Percentiles rank a stretch among this genome's conserved stretches.
These are phyloP conservation scores for Macroventuria anomochaeta DNA, from an alignment of 2,329 filamentous ascomycete genomes.

Conservation along the genomic window DNA sequence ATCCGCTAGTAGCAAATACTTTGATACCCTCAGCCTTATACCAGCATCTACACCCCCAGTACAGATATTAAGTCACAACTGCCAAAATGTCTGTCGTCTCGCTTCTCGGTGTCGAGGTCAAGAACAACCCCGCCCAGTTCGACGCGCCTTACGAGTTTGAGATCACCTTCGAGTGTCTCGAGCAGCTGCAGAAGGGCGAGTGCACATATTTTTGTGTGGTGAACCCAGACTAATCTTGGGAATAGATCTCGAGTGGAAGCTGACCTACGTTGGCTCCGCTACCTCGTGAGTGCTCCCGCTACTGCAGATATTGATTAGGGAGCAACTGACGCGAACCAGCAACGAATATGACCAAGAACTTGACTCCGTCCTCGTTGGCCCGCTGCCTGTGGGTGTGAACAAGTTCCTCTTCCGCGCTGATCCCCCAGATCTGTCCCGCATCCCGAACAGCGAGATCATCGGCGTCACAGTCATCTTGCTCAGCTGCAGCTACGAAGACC, in stretches of 20 bases:
- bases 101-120: slow-evolving; percentile 90
- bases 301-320: slow-evolving; percentile 1
- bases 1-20: neutral
- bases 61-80: slow-evolving; percentile 14
- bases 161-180: slow-evolving; percentile 98
- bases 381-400: slow-evolving; percentile 97
- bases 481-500: slow-evolving; percentile 93
- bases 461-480: slow-evolving; percentile 97
- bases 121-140: slow-evolving; percentile 97
- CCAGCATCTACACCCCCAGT: neutral
- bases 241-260: slow-evolving; percentile 96
- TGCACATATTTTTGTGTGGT: neutral
- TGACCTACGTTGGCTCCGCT: slow-evolving; percentile 97
- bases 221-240: slow-evolving; percentile 23
- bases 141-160: slow-evolving; percentile 94
- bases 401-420: slow-evolving; percentile 99
- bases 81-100: slow-evolving; percentile 91
- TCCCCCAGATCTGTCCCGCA: slow-evolving; percentile 85
- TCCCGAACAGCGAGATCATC: slow-evolving; percentile 92
- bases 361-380: slow-evolving; percentile 92
- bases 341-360: slow-evolving; percentile 98
- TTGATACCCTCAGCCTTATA: neutral
- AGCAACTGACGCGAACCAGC: slow-evolving; percentile 54
- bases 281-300: slow-evolving; percentile 74
- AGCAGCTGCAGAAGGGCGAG: slow-evolving; percentile 88